A percentile compares a stretch with the other conserved stretches of the same genome.
Evolutionary conservation across 192 early-diverging fungal genomes (phyloP).

Genomic region (Umbelopsis sp.): DNA sequence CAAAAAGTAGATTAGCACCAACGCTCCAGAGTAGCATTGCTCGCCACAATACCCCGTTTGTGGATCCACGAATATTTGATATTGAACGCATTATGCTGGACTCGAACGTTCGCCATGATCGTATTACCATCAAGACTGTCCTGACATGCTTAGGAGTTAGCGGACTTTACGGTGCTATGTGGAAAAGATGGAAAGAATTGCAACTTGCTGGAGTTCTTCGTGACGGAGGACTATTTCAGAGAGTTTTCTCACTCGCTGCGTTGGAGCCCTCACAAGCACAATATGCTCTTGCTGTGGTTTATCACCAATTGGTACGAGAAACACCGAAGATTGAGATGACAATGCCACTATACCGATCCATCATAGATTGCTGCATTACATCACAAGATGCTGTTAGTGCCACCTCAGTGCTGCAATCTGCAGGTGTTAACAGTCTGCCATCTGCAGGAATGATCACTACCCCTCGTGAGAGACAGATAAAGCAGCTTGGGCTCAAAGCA

Average conservation of each 20-base stretch:
- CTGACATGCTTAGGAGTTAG: conserved; percentile 36
- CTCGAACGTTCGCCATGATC: conserved; percentile 33
- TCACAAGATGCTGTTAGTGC: conserved; percentile 23
- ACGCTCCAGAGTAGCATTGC: neutral
- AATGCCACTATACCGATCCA: conserved; percentile 22
- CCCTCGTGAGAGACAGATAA: neutral
- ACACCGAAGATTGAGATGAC: neutral
- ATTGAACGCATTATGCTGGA: conserved; percentile 42
- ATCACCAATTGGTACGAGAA: conserved; percentile 29
- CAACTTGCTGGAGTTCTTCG: conserved; percentile 33
- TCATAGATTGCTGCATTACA: conserved; percentile 39
- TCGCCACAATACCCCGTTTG: neutral
- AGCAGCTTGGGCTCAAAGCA: neutral
- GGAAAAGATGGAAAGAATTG: conserved; percentile 32
- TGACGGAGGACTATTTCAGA: conserved; percentile 30
- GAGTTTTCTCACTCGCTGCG: conserved; percentile 31
- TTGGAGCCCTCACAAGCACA: conserved; percentile 28
- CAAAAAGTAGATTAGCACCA: conserved; percentile 11
- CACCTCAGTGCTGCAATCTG: neutral
- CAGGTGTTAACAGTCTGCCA: neutral
- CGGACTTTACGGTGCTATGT: conserved; percentile 28
- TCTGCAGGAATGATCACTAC: neutral
- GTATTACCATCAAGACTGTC: conserved; percentile 33
- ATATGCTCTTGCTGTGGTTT: conserved; percentile 30
- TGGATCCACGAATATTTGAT: conserved; percentile 39